Evolutionary conservation across 495 filamentous ascomycete genomes (phyloP), one percentile per base, ranked within the genome.

Genomic region (Massariosphaeria phaeospora): DNA sequence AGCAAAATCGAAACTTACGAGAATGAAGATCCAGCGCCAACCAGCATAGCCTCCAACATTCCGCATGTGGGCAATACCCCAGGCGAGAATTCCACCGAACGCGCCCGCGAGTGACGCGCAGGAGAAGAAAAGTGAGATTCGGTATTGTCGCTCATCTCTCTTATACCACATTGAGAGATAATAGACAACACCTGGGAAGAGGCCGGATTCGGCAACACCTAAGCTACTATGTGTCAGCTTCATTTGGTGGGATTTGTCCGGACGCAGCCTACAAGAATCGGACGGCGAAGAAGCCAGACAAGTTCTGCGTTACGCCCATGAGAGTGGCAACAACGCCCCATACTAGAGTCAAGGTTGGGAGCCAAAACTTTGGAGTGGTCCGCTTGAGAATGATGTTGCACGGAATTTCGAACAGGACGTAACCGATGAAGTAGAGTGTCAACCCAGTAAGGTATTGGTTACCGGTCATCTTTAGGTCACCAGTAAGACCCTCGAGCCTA

Each of bases 141-240:
- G 81, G 61, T 82, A 87, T 64, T 86, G 82, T 49, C 77, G 76
- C 64, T 90, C 86, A 24, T 77, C 78, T 15, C 85, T 73, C 61
- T 84, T 84, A 55, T 91, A 91, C 83, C 87, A 90, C 83, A 88
- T 88, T 1, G 83, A 85, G n/a, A 91, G 75, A 62, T 89, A 89
- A 66, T 84, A 90, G 0, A 88, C 85, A 0, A 89, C 85, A 0
- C 87, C 85, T 11, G 85, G 84, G 48, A 85, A 87, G 0, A 88
- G 72, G 0, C 82, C 83, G 38, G 75, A 78, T 59, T 77, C 74
- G 21, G 76, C 67, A 26, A 60, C 51, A 57, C 45, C 55, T 8
- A 59, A 36, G 35, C 52, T 41, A 8, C 21, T 9, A 18, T 9
- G 15, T 11, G 35, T 30, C 11, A 41, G 10, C 11, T 23, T 24